Percentiles rank a stretch among this genome's conserved stretches.
Evolutionary conservation across 176 grass and related monocot genomes (phyloP).

Genomic region (Hordeum vulgare): MorexV3_pseudomolecules_assembly NC_058524.1:602661200-602661699

Average conservation of each 20-base stretch:
- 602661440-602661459: not conserved
- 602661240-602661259: not conserved
- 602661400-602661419: not conserved
- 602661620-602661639: no score
- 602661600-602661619: no score
- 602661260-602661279: not conserved
- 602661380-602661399: not conserved
- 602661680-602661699: no score
- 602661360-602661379: not conserved
- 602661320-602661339: not conserved
- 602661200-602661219: not conserved
- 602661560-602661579: not conserved
- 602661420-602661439: not conserved
- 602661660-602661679: no score
- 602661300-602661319: not conserved
- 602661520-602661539: not conserved
- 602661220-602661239: not conserved
- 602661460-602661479: not conserved
- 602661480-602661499: not conserved
- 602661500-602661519: not conserved
- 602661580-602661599: not conserved
- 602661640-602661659: no score
- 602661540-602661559: no score
- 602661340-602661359: not conserved
- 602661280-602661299: not conserved